phyloP scores from a whole-genome alignment of 805 yeast species.

The Yarrowia divulgata region DNA sequence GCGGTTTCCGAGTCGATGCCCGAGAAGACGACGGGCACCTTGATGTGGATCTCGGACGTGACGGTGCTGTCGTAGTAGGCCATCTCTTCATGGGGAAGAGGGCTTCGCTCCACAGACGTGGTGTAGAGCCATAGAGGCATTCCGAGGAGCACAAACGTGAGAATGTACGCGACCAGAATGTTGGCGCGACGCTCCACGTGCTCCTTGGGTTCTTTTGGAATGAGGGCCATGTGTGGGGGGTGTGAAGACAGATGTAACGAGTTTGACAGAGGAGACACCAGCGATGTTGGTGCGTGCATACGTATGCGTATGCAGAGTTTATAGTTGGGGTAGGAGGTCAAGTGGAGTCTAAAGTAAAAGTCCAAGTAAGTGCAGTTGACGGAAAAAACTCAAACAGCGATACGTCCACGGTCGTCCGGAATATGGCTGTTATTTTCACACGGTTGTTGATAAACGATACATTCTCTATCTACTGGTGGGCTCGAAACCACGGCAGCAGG shows the following conservation, averaged over 20 bases:
- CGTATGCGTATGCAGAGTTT: neutral
- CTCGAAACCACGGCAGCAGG: too few species aligned
- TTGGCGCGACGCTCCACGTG: constrained; percentile 38
- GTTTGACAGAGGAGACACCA: neutral
- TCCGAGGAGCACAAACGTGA: constrained; percentile 52
- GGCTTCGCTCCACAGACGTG: constrained; percentile 68
- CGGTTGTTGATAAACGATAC: too few species aligned
- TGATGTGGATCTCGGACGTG: constrained; percentile 43
- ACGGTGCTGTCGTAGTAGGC: constrained; percentile 49
- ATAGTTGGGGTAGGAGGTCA: neutral
- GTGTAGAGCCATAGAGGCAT: constrained; percentile 67
- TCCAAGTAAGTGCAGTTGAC: neutral
- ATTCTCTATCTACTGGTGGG: too few species aligned
- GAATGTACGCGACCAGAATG: constrained; percentile 33
- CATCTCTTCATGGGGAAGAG: constrained; percentile 60
- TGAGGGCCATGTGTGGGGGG: neutral
- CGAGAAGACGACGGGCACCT: constrained; percentile 48
- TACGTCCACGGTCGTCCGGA: too few species aligned
- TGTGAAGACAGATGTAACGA: too few species aligned
- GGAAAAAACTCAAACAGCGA: too few species aligned
- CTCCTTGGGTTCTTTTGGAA: constrained; percentile 29
- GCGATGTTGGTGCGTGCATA: neutral
- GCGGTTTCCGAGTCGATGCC: constrained; percentile 63
- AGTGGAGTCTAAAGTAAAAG: neutral
- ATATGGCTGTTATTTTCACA: too few species aligned